A percentile compares a stretch with the other conserved stretches of the same genome.
phyloP scores from a whole-genome alignment of 768 basidiomycete genomes.

The Suillus occidentalis region DNA sequence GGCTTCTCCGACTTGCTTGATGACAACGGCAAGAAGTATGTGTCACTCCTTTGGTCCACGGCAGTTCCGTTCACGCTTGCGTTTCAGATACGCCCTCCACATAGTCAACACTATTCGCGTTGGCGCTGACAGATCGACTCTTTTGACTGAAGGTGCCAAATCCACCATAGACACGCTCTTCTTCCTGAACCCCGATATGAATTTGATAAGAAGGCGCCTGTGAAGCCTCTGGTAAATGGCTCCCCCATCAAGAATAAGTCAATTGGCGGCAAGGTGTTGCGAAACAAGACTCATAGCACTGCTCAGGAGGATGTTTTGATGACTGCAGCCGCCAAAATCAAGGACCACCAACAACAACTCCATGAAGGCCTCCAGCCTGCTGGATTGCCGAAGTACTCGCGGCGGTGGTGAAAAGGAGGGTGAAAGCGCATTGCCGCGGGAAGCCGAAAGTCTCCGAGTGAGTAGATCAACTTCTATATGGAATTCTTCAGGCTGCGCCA shows the following conservation, averaged over 20 bases:
- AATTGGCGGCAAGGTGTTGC: conserved; percentile 81
- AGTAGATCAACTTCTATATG: conserved; percentile 24
- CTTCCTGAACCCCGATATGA: conserved; percentile 68
- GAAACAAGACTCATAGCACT: conserved; percentile 87
- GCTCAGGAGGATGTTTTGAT: conserved; percentile 83
- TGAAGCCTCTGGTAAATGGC: conserved; percentile 58
- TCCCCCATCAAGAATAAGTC: conserved; percentile 70
- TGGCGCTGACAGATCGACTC: conserved; percentile 58
- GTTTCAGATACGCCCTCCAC: conserved; percentile 76
- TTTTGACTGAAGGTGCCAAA: conserved; percentile 84
- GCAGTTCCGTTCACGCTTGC: neutral
- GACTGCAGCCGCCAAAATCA: conserved; percentile 73
- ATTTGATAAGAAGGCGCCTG: conserved; percentile 52
- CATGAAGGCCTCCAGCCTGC: conserved; percentile 75
- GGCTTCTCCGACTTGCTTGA: conserved; percentile 86
- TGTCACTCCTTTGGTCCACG: conserved; percentile 10
- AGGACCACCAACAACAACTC: conserved; percentile 85
- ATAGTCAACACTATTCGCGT: conserved; percentile 88
- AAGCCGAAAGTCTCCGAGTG: conserved; percentile 79
- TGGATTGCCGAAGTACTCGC: conserved; percentile 80
- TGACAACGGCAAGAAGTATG: conserved; percentile 74
- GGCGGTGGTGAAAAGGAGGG: conserved; percentile 79
- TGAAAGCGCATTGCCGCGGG: conserved; percentile 85
- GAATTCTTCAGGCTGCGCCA: conserved; percentile 31
- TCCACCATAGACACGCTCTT: conserved; percentile 86